Percentiles rank a stretch among this genome's conserved stretches.
Conservation (phyloP, 306 rosid genomes). For the Pyrus betulifolia region DNA sequence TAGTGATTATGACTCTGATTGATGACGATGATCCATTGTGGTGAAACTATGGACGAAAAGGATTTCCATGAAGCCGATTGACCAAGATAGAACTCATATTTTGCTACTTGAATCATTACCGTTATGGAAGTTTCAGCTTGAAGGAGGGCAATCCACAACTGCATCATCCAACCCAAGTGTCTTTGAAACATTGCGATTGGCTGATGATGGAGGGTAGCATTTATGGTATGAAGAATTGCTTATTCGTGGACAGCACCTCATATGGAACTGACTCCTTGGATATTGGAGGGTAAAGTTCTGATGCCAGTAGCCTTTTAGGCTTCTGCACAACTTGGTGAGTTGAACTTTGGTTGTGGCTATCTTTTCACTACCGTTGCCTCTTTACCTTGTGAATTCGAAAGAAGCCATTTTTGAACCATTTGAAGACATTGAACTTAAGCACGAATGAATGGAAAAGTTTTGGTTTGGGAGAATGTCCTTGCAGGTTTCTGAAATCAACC, state of each 20-base stretch:
- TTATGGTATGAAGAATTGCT: neutral
- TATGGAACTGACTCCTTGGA: neutral
- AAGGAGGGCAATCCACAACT: neutral
- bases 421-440: neutral
- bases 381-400: neutral
- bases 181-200: neutral
- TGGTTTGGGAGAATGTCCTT: neutral
- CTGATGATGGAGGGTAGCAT: neutral
- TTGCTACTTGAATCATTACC: conserved; percentile 5
- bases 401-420: neutral
- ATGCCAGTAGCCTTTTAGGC: neutral
- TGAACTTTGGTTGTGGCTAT: neutral
- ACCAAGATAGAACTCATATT: neutral
- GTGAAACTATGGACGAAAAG: conserved; percentile 20
- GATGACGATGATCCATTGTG: conserved; percentile 32
- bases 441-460: neutral
- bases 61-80: conserved; percentile 12
- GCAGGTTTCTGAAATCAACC: neutral
- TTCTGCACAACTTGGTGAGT: conserved; percentile 6
- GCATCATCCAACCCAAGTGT: neutral
- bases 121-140: neutral
- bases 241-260: neutral
- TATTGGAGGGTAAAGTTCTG: neutral
- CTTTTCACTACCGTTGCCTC: neutral
- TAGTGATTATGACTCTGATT: conserved; percentile 39